Conservation (phyloP, 139 green algal species). For the Closterium sp. region DNA sequence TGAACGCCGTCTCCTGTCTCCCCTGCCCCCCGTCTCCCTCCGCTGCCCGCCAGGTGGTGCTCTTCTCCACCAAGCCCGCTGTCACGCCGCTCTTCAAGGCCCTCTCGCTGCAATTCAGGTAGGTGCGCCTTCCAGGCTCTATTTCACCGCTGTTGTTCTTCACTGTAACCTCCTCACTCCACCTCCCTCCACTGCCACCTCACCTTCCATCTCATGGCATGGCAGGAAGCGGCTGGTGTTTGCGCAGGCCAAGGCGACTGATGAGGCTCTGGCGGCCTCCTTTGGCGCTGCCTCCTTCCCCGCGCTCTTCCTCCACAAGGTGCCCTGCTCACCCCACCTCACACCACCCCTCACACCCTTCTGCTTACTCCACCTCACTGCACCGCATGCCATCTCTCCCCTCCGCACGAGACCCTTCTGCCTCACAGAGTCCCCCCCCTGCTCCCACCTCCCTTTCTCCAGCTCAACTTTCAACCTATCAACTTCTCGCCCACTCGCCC, state of each 20-base stretch:
- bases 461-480: too few relatives aligned
- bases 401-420: too few relatives aligned
- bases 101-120: slow-evolving; percentile 3
- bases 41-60: slow-evolving; percentile 6
- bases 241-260: not conserved
- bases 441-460: too few relatives aligned
- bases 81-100: slow-evolving; percentile 21
- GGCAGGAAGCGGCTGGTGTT: not conserved
- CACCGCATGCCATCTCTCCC: too few relatives aligned
- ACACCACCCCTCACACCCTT: too few relatives aligned
- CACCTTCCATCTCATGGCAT: too few relatives aligned
- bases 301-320: not conserved
- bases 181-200: too few relatives aligned
- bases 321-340: not conserved
- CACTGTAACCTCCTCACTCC: not conserved
- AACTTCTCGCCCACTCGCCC: too few relatives aligned
- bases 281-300: not conserved
- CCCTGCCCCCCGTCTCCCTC: too few relatives aligned
- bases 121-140: not conserved
- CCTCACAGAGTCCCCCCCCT: too few relatives aligned
- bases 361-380: too few relatives aligned
- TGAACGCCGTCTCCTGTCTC: not conserved
- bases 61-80: slow-evolving; percentile 15
- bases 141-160: not conserved
- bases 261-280: not conserved